Evolutionary conservation across 169 alveolate species (phyloP), one percentile per base, ranked within the genome.

Genomic region (Plasmodium cynomolgi): DNA sequence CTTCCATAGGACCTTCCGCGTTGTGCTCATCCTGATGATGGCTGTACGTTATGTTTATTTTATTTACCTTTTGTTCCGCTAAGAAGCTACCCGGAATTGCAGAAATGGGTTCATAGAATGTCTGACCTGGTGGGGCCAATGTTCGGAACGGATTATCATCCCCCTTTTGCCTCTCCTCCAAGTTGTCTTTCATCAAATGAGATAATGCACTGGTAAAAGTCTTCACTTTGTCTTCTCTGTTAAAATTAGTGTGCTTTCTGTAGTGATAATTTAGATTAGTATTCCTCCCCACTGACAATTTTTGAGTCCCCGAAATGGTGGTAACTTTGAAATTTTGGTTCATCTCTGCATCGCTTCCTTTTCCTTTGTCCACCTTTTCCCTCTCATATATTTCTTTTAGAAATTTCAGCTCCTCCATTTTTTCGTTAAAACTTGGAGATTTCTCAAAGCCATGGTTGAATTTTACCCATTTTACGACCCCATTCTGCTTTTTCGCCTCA

Each of bases 1-100:
- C 37, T 68, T 68, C 37, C 37, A 26, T 68, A 68, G 17, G n/a
- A 68, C 37, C 37, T 20, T 68, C 77, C n/a, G 0, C n/a, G n/a
- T 26, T 68, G 13, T 23, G 17, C 31, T 15, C 37, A 23, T 68
- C 77, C 77, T 68, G 77, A 23, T 68, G 37, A 41, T 72, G 50
- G 13, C 75, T 71, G 77, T 84, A 71, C 54, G 41, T 31, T 84
- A 84, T 84, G 73, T 68, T 84, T 37, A 84, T 39, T 72, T 44
- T 72, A 23, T 72, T 72, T 71, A 54, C 29, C 44, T 68, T 68
- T 20, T 71, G n/a, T 39, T 84, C 54, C 26, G 17, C 83, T n/a
- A 8, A 41, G 23, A 29, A 34, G n/a, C 39, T 41, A 41, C 33
- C 33, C 29, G 54, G 92, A 84, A 72, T 72, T 84, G 54, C 47